Conservation (phyloP, 805 yeast species). For the Torulaspora maleeae region DNA sequence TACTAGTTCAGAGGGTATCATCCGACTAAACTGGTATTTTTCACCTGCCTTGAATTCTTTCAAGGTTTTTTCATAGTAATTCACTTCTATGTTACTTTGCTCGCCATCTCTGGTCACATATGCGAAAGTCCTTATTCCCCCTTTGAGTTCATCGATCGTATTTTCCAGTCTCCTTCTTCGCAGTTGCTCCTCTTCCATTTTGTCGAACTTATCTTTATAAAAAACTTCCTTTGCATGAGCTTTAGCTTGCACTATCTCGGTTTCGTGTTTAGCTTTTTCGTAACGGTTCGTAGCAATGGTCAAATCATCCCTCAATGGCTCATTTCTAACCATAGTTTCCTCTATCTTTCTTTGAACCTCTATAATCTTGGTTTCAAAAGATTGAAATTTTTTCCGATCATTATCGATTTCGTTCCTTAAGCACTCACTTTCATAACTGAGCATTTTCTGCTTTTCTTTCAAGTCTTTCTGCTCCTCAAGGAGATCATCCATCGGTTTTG, state of each 20-base stretch:
- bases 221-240: slow-evolving; percentile 18
- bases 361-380: slow-evolving; percentile 12
- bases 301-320: slow-evolving; percentile 24
- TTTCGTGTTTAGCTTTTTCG: slow-evolving; percentile 16
- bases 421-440: slow-evolving; percentile 16
- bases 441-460: slow-evolving; percentile 10
- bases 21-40: slow-evolving; percentile 19
- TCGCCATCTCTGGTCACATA: slow-evolving; percentile 15
- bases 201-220: slow-evolving; percentile 28
- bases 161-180: slow-evolving; percentile 46
- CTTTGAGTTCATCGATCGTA: slow-evolving; percentile 41
- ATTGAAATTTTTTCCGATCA: slow-evolving; percentile 17
- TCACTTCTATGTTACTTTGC: slow-evolving; percentile 8
- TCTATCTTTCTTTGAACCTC: slow-evolving; percentile 8
- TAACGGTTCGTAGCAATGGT: slow-evolving; percentile 22
- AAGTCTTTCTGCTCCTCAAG: slow-evolving; percentile 16
- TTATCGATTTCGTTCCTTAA: slow-evolving; percentile 22
- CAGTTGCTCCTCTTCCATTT: slow-evolving; percentile 36
- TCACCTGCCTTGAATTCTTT: neutral
- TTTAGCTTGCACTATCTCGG: slow-evolving; percentile 23
- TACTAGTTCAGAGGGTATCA: slow-evolving; percentile 22
- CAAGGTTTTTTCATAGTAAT: slow-evolving; percentile 16
- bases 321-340: slow-evolving; percentile 10
- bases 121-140: slow-evolving; percentile 33
- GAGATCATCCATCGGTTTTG: slow-evolving; percentile 25